These are phyloP conservation scores for Asclepias syriaca DNA, from an alignment of 257 asterid species.

Conservation along the genomic window DNA sequence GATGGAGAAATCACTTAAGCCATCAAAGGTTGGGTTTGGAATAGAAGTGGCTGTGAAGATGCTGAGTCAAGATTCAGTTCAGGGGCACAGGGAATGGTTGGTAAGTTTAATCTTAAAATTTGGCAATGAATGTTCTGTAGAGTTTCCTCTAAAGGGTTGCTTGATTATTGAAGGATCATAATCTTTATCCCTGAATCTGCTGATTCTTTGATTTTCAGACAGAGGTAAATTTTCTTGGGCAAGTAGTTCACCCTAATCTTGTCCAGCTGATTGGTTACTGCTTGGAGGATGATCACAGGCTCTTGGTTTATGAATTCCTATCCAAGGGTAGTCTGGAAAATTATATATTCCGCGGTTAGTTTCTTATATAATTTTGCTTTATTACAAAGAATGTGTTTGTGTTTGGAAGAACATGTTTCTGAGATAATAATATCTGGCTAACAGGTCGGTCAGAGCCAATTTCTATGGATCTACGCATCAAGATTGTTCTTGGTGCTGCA, in stretches of 20 bases:
- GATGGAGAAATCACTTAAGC: conserved; percentile 50
- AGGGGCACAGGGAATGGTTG: conserved; percentile 96
- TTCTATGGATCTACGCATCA: conserved; percentile 65
- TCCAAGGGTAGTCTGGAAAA: conserved; percentile 92
- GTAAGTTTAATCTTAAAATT: conserved; percentile 30
- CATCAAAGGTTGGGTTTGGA: conserved; percentile 71
- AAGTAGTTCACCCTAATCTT: conserved; percentile 70
- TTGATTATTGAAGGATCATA: neutral
- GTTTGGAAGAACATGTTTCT: neutral
- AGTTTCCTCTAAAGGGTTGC: neutral
- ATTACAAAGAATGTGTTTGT: neutral
- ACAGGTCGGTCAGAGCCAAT: conserved; percentile 53
- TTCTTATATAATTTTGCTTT: conserved; percentile 8
- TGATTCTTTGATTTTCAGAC: conserved; percentile 42
- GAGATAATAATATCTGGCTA: neutral
- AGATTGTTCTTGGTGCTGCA: conserved; percentile 82
- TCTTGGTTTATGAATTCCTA: conserved; percentile 80
- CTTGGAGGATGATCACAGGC: conserved; percentile 84
- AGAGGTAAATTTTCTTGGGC: conserved; percentile 83
- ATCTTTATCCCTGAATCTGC: neutral
- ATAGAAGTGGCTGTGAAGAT: conserved; percentile 77
- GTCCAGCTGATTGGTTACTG: conserved; percentile 82
- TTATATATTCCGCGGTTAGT: conserved; percentile 82
- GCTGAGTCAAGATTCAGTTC: conserved; percentile 80
- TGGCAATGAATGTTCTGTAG: neutral